Evolutionary conservation across 2,329 filamentous ascomycete genomes (phyloP).

Genomic region (Domatiomyces globalis): DNA sequence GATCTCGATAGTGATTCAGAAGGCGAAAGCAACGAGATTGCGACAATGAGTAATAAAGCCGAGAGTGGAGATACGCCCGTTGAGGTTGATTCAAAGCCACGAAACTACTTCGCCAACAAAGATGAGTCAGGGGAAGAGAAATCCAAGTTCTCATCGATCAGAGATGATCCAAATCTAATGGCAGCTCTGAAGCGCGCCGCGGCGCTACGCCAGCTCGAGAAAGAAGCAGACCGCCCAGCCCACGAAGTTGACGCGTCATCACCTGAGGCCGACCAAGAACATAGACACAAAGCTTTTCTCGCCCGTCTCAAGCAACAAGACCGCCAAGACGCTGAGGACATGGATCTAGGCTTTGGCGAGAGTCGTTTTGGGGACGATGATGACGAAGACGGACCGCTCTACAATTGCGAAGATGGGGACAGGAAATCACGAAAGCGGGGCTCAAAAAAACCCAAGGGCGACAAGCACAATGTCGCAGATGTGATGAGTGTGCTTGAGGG

Average conservation of each 20-base stretch:
- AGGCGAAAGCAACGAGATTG: constrained; percentile 23
- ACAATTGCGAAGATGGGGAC: constrained; percentile 29
- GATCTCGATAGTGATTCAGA: constrained; percentile 36
- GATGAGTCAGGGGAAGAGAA: constrained; percentile 40
- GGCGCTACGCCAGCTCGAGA: constrained; percentile 35
- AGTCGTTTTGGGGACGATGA: constrained; percentile 80
- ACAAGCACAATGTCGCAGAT: constrained; percentile 57
- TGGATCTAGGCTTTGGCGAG: constrained; percentile 89
- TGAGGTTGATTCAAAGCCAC: constrained; percentile 18
- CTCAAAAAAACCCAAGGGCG: constrained; percentile 38
- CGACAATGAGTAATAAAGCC: constrained; percentile 11
- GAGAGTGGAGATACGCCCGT: neutral
- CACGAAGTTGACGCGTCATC: constrained; percentile 8
- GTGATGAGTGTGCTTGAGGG: constrained; percentile 66
- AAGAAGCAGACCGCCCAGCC: constrained; percentile 26
- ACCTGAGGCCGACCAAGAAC: constrained; percentile 3
- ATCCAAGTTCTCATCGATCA: constrained; percentile 30
- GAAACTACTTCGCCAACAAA: constrained; percentile 36
- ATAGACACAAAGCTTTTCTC: constrained; percentile 24
- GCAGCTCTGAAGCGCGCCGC: constrained; percentile 79
- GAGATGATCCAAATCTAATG: constrained; percentile 57
- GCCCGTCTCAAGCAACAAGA: constrained; percentile 27
- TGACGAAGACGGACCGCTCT: constrained; percentile 56
- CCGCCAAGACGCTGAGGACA: constrained; percentile 45
- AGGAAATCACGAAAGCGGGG: constrained; percentile 37